These are phyloP conservation scores for Mortierella sp. DNA, from an alignment of 371 early-diverging fungal genomes.

Conservation along the genomic window DNA sequence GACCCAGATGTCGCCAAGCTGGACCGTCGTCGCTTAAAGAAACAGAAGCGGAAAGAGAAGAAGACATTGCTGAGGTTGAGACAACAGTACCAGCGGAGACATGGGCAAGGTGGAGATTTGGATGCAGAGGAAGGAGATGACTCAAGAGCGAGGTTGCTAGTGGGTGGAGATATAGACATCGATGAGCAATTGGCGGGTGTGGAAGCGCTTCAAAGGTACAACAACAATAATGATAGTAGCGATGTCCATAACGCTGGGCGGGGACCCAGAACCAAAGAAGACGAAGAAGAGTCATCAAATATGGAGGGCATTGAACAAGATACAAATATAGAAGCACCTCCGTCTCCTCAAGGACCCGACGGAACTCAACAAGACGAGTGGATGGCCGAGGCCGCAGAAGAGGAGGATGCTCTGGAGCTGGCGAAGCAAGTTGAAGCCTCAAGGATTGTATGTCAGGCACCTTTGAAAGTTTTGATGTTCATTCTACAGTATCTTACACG, in stretches of 20 bases:
- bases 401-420: constrained; percentile 17
- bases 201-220: neutral
- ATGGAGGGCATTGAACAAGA: constrained; percentile 2
- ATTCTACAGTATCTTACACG: constrained; percentile 42
- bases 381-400: neutral
- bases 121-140: neutral
- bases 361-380: neutral
- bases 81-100: neutral
- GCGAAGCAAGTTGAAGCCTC: constrained; percentile 36
- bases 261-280: neutral
- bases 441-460: constrained; percentile 36
- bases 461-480: constrained; percentile 35
- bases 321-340: neutral
- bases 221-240: neutral
- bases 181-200: neutral
- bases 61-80: constrained; percentile 1
- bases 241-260: neutral
- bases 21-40: neutral
- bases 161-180: neutral
- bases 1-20: neutral
- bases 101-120: neutral
- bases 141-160: neutral
- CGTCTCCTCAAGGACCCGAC: neutral
- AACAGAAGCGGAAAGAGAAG: constrained; percentile 2
- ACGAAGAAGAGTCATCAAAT: neutral